phyloP scores from a whole-genome alignment of 441 rosid species.

The Gossypium lobatum region DNA sequence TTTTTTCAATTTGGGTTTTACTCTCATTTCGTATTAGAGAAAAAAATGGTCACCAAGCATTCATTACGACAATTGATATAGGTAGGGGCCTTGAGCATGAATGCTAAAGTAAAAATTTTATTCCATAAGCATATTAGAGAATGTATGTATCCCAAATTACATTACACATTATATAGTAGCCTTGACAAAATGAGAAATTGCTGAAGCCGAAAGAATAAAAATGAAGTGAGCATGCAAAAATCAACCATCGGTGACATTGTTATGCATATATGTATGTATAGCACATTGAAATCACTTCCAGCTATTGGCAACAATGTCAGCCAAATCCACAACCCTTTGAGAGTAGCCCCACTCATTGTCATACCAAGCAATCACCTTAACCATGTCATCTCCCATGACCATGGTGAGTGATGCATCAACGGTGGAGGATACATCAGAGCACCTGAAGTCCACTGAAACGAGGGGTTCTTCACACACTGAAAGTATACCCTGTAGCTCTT shows the following conservation, averaged over 20 bases:
- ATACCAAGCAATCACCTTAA: conserved; percentile 96
- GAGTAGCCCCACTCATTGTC: conserved; percentile 99
- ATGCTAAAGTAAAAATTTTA: not conserved
- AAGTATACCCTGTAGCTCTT: conserved; percentile 74
- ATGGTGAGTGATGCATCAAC: conserved; percentile 84
- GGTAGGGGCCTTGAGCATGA: not conserved
- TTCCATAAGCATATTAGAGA: not conserved
- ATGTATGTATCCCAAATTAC: conserved; percentile 4
- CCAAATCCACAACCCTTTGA: conserved; percentile 94
- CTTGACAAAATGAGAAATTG: conserved; percentile 19
- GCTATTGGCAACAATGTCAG: conserved; percentile 79
- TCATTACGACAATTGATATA: not conserved
- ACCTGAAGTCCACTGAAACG: conserved; percentile 88
- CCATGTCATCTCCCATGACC: conserved; percentile 99
- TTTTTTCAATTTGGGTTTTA: no score
- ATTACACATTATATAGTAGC: conserved; percentile 6
- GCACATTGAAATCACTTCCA: conserved; percentile 54
- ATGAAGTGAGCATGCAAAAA: conserved; percentile 17
- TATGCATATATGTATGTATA: not conserved
- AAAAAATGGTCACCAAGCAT: no score
- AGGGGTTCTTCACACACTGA: conserved; percentile 92
- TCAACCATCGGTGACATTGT: conserved; percentile 11
- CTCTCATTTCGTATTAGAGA: no score
- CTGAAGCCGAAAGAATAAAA: conserved; percentile 9
- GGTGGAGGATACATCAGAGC: conserved; percentile 79